Evolutionary conservation across 1,284 basidiomycete genomes (phyloP).

Genomic region (Ceratobasidium sp.): DNA sequence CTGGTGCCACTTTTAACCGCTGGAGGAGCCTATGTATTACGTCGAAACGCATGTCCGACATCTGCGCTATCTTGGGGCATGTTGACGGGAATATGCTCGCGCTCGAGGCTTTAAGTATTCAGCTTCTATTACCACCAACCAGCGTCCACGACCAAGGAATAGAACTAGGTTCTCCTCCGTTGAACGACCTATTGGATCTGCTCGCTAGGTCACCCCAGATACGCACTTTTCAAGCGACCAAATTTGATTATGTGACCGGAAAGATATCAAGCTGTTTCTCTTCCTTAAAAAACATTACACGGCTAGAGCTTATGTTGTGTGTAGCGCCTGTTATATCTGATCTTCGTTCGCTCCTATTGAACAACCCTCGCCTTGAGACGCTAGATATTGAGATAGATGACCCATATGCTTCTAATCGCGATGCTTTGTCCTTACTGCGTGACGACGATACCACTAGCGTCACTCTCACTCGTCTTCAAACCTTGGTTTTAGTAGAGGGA

Average conservation of each 20-base stretch:
- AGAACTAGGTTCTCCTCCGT: neutral
- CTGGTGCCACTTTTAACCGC: neutral
- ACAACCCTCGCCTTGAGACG: slow-evolving; percentile 5
- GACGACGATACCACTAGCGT: neutral
- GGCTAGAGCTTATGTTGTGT: neutral
- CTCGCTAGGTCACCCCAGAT: neutral
- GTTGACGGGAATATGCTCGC: neutral
- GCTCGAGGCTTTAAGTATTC: neutral
- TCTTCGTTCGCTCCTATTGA: neutral
- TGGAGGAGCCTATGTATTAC: slow-evolving; percentile 8
- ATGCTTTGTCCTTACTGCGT: too few species aligned
- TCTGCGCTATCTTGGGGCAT: neutral
- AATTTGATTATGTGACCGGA: neutral
- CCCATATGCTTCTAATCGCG: neutral
- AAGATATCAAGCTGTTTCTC: neutral
- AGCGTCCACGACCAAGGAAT: neutral
- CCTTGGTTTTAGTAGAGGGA: neutral
- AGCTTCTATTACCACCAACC: neutral
- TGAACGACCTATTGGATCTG: neutral
- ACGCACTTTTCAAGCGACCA: neutral
- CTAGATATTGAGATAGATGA: neutral
- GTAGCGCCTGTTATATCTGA: too few species aligned
- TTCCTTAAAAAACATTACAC: slow-evolving; percentile 9
- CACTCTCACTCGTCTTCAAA: neutral
- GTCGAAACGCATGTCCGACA: neutral